These are phyloP conservation scores for Euphorbia neoarborescens DNA, from an alignment of 441 rosid genomes.

Conservation along the genomic window DNA sequence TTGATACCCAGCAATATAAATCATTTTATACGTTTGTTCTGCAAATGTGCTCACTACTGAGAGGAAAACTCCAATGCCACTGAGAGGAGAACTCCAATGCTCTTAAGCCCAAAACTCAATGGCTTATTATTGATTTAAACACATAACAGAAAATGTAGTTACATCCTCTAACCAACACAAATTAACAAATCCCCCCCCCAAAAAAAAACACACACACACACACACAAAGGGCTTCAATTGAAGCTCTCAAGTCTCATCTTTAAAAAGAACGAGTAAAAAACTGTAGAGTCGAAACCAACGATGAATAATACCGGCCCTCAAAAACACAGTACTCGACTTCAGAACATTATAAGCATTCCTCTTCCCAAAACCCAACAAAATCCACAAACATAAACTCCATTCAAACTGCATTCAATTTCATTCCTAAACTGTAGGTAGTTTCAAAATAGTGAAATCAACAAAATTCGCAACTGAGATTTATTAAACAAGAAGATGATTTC, in stretches of 20 bases:
- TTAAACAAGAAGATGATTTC: background rate
- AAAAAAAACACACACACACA: too few species aligned
- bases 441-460: conserved; percentile 3
- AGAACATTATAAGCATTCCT: background rate
- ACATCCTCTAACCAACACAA: background rate
- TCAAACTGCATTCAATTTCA: background rate
- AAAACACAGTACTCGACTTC: background rate
- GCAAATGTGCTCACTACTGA: too few species aligned
- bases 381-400: background rate
- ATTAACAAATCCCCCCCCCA: background rate
- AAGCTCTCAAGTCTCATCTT: background rate
- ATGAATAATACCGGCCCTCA: background rate
- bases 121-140: background rate
- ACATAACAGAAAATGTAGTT: background rate
- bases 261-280: background rate
- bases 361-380: background rate
- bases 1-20: background rate
- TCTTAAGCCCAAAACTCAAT: background rate
- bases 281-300: background rate
- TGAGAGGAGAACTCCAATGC: background rate
- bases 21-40: background rate
- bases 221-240: background rate
- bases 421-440: background rate
- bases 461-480: background rate
- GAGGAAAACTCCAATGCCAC: background rate